Conservation (phyloP, 164 flowering plant species). For the Taxillus chinensis region DNA sequence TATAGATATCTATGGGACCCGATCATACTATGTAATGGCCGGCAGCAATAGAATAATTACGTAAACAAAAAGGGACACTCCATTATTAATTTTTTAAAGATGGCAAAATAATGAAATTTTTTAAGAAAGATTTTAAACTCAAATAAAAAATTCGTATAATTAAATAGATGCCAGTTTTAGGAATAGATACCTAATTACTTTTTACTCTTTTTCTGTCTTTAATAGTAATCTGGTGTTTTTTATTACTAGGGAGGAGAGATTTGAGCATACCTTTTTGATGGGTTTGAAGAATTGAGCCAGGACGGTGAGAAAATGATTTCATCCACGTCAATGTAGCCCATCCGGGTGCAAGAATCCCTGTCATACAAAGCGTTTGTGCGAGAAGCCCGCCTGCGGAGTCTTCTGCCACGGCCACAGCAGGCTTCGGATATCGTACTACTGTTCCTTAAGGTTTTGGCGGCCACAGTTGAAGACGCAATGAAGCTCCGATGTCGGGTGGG, state of each 20-base stretch:
- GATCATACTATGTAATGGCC: too few species aligned
- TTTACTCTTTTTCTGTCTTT: too few species aligned
- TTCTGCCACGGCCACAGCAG: conserved; percentile 80
- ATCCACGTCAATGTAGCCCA: conserved; percentile 71
- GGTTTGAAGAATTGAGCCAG: conserved; percentile 32
- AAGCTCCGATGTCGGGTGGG: conserved; percentile 33
- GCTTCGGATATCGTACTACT: conserved; percentile 33
- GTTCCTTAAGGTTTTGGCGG: conserved; percentile 17
- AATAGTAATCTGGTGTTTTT: too few species aligned
- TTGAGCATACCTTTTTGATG: conserved; percentile 31
- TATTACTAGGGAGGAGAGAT: conserved; percentile 26
- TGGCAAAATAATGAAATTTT: too few species aligned
- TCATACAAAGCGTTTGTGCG: conserved; percentile 45
- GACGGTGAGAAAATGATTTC: conserved; percentile 67
- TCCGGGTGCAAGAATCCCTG: conserved; percentile 52
- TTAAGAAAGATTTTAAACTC: too few species aligned
- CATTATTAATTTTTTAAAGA: too few species aligned
- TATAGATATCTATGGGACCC: too few species aligned
- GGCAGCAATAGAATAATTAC: too few species aligned
- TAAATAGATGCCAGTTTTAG: too few species aligned
- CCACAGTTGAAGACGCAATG: conserved; percentile 41
- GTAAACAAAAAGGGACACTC: too few species aligned
- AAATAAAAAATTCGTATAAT: too few species aligned
- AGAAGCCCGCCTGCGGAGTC: conserved; percentile 90
- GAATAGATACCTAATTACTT: too few species aligned